Evolutionary conservation across 1,139 yeast species (phyloP).

Genomic region (Blastobotrys indianensis): DNA sequence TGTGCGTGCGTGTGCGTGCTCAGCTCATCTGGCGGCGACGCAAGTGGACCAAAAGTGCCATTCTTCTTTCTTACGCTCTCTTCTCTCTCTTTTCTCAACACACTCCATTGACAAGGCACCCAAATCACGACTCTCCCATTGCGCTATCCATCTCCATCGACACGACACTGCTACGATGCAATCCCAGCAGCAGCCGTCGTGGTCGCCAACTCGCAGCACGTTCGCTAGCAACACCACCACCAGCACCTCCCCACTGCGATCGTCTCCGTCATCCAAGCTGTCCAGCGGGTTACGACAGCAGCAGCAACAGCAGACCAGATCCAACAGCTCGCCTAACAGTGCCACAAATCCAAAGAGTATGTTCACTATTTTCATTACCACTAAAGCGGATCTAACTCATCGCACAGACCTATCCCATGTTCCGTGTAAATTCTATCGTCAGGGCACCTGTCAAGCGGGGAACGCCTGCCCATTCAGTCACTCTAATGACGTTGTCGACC

Average conservation of each 20-base stretch:
- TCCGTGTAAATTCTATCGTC: slow-evolving; percentile 87
- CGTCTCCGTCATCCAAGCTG: slow-evolving; percentile 10
- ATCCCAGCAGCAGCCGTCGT: not conserved
- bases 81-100: no score
- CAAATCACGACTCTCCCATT: no score
- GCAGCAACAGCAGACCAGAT: not conserved
- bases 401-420: slow-evolving; percentile 66
- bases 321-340: slow-evolving; percentile 8
- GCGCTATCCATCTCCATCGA: no score
- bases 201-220: not conserved
- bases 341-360: slow-evolving; percentile 10
- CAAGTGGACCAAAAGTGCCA: no score
- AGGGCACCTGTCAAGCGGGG: slow-evolving; percentile 95
- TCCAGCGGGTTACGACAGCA: slow-evolving; percentile 12
- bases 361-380: not conserved
- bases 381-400: not conserved
- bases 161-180: no score
- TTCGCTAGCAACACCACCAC: not conserved
- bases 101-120: no score
- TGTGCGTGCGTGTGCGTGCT: no score
- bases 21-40: no score
- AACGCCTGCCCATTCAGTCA: slow-evolving; percentile 88
- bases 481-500: slow-evolving; percentile 57
- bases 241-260: not conserved
- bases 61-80: no score